Evolutionary conservation across 2,329 filamentous ascomycete species (phyloP), one percentile per base, ranked within the genome.

Genomic region (Rhynchosporium graminicola): DNA sequence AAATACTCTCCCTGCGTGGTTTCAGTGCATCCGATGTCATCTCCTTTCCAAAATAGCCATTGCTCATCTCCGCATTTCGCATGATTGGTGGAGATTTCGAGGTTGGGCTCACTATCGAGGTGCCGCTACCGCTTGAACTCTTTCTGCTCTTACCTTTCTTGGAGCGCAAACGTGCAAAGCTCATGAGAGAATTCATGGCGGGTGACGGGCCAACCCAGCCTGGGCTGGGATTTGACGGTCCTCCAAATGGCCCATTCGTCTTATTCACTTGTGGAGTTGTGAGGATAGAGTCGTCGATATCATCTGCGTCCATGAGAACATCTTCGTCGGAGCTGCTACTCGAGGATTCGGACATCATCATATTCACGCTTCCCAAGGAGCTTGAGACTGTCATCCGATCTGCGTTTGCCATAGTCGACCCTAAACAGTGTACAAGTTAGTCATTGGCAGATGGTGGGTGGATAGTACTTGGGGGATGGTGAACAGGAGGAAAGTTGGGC

Each of bases 1-100:
- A 96, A 64, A 98, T 87, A 74, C 92, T 97, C 76, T 97, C 93
- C 48, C 94, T 83, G 50, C 94, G 83, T 8, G 89, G 83, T 45
- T 82, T 78, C 67, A 80, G 75, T 7, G 75, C 58, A 74, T 80
- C 77, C 61, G 79, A 78, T 5, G 77, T 76, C 46, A 50, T 54
- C 26, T 79, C 80, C 48, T 77, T 75, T 2, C 78, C 79, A 72
- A 87, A 86, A 70, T 84, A 86, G 12, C 82, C 80, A 57, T 51
- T 68, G 50, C 57, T 66, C 60, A 71, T 69, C 51, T 74, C 73
- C 48, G 71, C 62, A 61, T 63, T 71, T 47, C 72, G 71, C 57
- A 77, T 77, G 0, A 85, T 79, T 1, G 93, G 91, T 9, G 94
- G 92, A 15, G 92, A 97, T 61, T 86, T 87, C 10, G 91, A 91